Evolutionary conservation across 225 moss, liverwort and hornwort genomes (phyloP).

Genomic region (Lunularia cruciata): DNA sequence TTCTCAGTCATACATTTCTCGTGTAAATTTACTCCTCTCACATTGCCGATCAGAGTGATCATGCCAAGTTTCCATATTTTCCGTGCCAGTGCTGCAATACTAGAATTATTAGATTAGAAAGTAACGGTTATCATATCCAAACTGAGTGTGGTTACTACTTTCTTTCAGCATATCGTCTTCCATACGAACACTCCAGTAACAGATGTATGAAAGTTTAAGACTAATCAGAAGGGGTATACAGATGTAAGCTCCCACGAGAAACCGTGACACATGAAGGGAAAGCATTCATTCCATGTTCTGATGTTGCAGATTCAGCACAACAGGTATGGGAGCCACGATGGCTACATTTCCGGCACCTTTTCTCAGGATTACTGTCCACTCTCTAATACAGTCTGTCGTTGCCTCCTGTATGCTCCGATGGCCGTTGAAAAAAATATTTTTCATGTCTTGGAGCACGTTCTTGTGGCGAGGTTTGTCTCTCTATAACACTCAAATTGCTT

Average conservation of each 20-base stretch:
- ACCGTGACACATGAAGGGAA: too few relatives aligned
- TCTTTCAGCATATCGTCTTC: too few relatives aligned
- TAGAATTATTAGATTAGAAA: too few relatives aligned
- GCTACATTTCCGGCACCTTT: slow-evolving; percentile 41
- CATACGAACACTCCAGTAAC: too few relatives aligned
- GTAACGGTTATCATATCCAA: too few relatives aligned
- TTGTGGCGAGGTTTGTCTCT: slow-evolving; percentile 18
- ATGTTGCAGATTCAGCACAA: slow-evolving; percentile 36
- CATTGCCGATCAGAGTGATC: background rate
- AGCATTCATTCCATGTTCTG: background rate
- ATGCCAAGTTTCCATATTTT: background rate
- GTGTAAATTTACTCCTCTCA: slow-evolving; percentile 24
- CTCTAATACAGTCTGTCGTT: slow-evolving; percentile 32
- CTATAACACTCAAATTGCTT: background rate
- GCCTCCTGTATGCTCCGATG: slow-evolving; percentile 46
- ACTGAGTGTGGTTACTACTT: too few relatives aligned
- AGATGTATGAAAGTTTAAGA: too few relatives aligned
- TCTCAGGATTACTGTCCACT: slow-evolving; percentile 35
- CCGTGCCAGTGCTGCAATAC: too few relatives aligned
- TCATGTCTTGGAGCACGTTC: slow-evolving; percentile 36
- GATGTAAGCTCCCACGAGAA: too few relatives aligned
- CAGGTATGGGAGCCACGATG: slow-evolving; percentile 45
- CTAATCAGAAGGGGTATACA: too few relatives aligned
- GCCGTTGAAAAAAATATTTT: slow-evolving; percentile 33
- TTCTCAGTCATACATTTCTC: slow-evolving; percentile 33